Evolutionary conservation across 768 basidiomycete species (phyloP), one percentile per base, ranked within the genome.

Genomic region (Naematelia encephala): DNA sequence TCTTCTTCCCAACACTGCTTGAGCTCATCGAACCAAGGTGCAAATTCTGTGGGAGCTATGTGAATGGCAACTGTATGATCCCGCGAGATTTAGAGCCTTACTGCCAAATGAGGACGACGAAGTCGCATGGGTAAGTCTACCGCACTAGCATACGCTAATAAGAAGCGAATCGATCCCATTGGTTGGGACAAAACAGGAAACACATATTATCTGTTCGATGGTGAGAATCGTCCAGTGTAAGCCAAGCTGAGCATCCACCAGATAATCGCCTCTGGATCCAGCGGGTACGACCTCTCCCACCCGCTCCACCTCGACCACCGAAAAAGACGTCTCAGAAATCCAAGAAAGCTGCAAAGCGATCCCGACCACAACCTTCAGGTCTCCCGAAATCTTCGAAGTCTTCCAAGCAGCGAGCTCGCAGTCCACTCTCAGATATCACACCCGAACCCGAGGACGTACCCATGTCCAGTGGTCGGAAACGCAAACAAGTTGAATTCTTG

Each of bases 141-240:
- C 50, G 56, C 29, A 19, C 47, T 16, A 16, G 19, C 29, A 45
- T 3, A 53, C 19, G 46, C 56, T 64, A 48, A 64, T 42, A 5
- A 16, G 19, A 23, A 77, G 78, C 63, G 78, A 23, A 68, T 78
- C 19, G 75, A 78, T 25, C 78, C 78, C 43, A 57, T 75, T 10
- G 78, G 78, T 1, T 78, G 73, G 72, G 78, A 78, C 51, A 73
- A 67, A 48, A 48, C 54, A 13, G 76, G 73, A 5, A 78, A 78
- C 57, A 75, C 72, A 4, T 78, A 76, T 59, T 78, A 62, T 59
- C 57, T 78, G 25, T 78, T 78, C 60, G 77, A 78, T 42, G 77
- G 77, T 77, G 34, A 53, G 73, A 44, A 13, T 30, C 25, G 21
- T 54, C 34, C 34, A 39, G 34, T 39, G 8, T 39, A 39, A 39